A percentile compares a stretch with the other conserved stretches of the same genome.
phyloP scores from a whole-genome alignment of 805 yeast genomes.

The Cyberlindnera meyerae region DNA sequence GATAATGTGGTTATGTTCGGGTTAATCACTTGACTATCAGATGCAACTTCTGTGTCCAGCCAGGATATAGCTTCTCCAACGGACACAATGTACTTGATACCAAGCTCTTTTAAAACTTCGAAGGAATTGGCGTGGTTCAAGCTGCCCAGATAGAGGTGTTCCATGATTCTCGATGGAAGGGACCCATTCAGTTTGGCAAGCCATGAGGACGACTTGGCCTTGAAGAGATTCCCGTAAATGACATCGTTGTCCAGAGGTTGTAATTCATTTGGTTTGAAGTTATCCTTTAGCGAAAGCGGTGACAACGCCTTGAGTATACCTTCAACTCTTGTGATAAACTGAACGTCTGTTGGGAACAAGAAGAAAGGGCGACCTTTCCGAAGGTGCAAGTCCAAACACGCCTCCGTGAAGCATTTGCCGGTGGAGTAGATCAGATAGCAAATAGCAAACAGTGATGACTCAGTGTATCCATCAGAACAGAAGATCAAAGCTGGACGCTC shows the following conservation, averaged over 20 bases:
- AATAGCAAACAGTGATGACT: constrained; percentile 70
- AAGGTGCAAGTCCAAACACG: constrained; percentile 57
- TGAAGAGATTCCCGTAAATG: constrained; percentile 31
- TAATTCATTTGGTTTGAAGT: constrained; percentile 12
- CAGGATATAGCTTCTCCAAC: constrained; percentile 81
- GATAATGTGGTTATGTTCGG: constrained; percentile 17
- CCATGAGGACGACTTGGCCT: constrained; percentile 26
- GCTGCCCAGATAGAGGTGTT: constrained; percentile 83
- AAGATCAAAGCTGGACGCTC: constrained; percentile 47
- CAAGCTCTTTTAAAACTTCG: constrained; percentile 55
- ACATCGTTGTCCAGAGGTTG: constrained; percentile 25
- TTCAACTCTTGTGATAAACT: constrained; percentile 60
- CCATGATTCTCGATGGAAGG: constrained; percentile 77
- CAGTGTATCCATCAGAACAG: constrained; percentile 92
- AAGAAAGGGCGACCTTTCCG: constrained; percentile 75
- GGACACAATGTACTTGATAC: constrained; percentile 70
- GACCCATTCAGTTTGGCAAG: constrained; percentile 46
- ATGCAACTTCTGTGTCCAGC: constrained; percentile 33
- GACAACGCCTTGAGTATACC: constrained; percentile 54
- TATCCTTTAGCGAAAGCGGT: too few species aligned
- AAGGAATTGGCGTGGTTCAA: constrained; percentile 74
- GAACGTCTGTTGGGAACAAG: constrained; percentile 72
- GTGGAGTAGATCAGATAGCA: constrained; percentile 69
- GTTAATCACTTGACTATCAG: constrained; percentile 16
- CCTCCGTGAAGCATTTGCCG: constrained; percentile 56